Base-by-base conservation (phyloP, 805 yeast genomes). In the Priceomyces carsonii region DNA sequence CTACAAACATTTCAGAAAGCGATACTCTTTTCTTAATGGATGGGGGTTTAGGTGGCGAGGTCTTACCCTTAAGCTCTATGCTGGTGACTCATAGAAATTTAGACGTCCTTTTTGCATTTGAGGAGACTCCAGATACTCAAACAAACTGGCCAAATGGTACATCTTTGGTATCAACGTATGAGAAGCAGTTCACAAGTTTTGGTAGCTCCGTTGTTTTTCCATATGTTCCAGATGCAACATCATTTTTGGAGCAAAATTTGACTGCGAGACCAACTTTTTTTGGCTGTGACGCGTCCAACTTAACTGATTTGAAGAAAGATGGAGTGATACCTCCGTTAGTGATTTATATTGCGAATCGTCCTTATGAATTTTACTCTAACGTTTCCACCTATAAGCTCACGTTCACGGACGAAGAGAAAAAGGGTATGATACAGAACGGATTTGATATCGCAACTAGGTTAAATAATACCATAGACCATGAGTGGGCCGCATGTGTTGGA, bases 261-360 rank as follows among this genome's bases (percentile, higher is more conserved):
- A 62, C 69, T 4, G 65, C 68, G 8, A 57, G 51, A 38, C 73
- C 73, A 17, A 53, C 63, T 5, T 67, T 67, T 41, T 67, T 67
- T 44, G 73, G 73, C 3, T 67, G 73, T 43, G 56, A 64, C 32
- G 62, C 69, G 8, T 32, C 41, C 3, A 65, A 65, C 42, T 51
- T 62, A 45, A 60, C 71, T 5, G 64, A 48, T 20, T 55, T 66
- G 45, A 55, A 49, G 7, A 57, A 59, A 35, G 63, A 63, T 29
- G 69, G 59, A 16, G 63, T 57, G 1, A 39, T 50, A 4, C 69
- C 71, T 6, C 73, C 73, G 0, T 37, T 67, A 15, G 62, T 66
- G 21, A 49, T 67, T 6, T 67, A 66, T 44, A 41, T 63, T 22
- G 66, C 71, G 21, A 67, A 66, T 44, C 43, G 68, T 27, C 70